Evolutionary conservation across 2,329 filamentous ascomycete species (phyloP), one percentile per base, ranked within the genome.

Genomic region (Helicocarpus griseus): DNA sequence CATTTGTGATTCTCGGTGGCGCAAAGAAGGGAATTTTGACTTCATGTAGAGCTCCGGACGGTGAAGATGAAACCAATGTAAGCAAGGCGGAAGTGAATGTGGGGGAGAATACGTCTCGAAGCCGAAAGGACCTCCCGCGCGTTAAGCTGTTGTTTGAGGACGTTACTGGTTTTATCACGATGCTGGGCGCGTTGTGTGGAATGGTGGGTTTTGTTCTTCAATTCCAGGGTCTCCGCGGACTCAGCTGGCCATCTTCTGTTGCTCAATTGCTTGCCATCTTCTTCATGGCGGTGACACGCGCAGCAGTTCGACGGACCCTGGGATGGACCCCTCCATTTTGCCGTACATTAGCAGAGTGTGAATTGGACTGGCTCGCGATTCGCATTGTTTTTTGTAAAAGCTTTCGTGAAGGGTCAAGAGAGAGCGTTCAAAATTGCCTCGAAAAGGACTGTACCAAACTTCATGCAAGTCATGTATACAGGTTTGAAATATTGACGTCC

Each of bases 321-420:
- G 51, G 51, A 17, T 35, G 31, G 31, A 35, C 31, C 9, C 31
- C 31, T 14, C 31, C 31, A 3, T 35, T 35, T 35, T 35, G 31
- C 31, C 28, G 39, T 28, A 29, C 19, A 33, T 56, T 55, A 5
- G 21, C 47, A 5, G 53, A 51, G 4, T 56, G 53, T 43, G 63
- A 65, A 38, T 52, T 65, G 2, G 61, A 64, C 14, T 65, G 62
- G 63, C 53, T 63, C 1, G 57, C 60, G 7, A 35, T 35, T 35
- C 31, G 31, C n/a, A 14, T 35, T 6, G 31, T 35, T 35, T 35
- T 35, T 14, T 35, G 31, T 35, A 35, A 35, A 14, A 14, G n/a
- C n/a, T 35, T 35, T 35, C 31, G 31, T 35, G 31, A 35, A 35
- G 31, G 31, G 4, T 35, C 31, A 35, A 35, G n/a, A 35, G n/a